Evolutionary conservation across 2,329 filamentous ascomycete species (phyloP).

Genomic region (Colletotrichum orbiculare): DNA sequence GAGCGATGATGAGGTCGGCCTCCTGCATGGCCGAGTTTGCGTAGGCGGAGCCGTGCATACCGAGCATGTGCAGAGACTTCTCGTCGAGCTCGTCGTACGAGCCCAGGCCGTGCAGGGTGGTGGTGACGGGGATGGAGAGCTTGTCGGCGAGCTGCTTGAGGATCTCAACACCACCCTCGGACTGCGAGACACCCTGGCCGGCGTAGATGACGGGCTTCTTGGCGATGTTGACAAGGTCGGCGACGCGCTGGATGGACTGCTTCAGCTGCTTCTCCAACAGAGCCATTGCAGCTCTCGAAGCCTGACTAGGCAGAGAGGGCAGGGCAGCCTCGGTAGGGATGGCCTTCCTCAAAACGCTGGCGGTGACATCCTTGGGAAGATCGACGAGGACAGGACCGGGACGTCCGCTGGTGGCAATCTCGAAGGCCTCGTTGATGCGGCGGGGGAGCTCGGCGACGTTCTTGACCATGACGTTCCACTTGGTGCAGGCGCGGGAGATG

Average conservation of each 20-base stretch:
- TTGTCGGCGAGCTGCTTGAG: conserved; percentile 91
- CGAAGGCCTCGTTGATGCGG: conserved; percentile 96
- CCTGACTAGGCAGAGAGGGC: conserved; percentile 85
- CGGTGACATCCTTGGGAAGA: conserved; percentile 95
- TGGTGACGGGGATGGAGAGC: conserved; percentile 92
- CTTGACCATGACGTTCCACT: conserved; percentile 99
- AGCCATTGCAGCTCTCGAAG: conserved; percentile 83
- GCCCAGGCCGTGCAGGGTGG: conserved; percentile 92
- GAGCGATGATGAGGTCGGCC: conserved; percentile 93
- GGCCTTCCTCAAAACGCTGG: conserved; percentile 81
- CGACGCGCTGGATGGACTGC: conserved; percentile 79
- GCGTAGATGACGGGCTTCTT: conserved; percentile 97
- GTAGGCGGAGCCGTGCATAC: conserved; percentile 97
- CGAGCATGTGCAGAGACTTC: conserved; percentile 97
- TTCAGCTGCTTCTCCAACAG: conserved; percentile 78
- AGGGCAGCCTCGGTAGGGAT: conserved; percentile 82
- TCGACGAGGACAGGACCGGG: conserved; percentile 96
- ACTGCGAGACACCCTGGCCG: conserved; percentile 87
- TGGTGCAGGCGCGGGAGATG: conserved; percentile 94
- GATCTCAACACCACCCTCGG: conserved; percentile 80
- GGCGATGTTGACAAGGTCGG: conserved; percentile 83
- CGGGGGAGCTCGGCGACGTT: conserved; percentile 91
- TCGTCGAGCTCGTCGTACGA: conserved; percentile 92
- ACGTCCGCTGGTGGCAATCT: conserved; percentile 94
- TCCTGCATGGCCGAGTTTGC: conserved; percentile 99